These are phyloP conservation scores for Cyberlindnera nakhonratchasimensis DNA, from an alignment of 805 yeast genomes.

Conservation along the genomic window DNA sequence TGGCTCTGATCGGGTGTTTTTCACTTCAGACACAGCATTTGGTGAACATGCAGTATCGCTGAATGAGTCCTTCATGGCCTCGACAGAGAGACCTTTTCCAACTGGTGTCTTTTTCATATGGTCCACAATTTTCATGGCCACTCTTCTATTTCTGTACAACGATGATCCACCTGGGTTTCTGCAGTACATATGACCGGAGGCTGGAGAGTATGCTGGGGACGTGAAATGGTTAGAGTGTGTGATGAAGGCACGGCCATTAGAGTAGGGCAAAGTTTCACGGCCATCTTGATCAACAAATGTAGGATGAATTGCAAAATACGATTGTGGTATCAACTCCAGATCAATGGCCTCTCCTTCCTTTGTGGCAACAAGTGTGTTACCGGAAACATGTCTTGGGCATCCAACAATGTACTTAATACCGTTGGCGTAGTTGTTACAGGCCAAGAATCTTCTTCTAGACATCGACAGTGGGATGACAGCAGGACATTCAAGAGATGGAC, in stretches of 20 bases:
- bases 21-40: constrained; percentile 14
- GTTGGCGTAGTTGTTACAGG: constrained; percentile 15
- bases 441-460: constrained; percentile 17
- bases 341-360: constrained; percentile 17
- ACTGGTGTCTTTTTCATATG: constrained; percentile 8
- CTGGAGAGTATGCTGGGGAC: constrained; percentile 14
- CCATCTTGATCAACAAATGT: constrained; percentile 15
- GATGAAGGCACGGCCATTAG: constrained; percentile 16
- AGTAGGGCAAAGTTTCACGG: constrained; percentile 11
- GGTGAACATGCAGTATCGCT: constrained; percentile 14
- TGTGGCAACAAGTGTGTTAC: constrained; percentile 14
- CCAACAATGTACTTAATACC: constrained; percentile 17
- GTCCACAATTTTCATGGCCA: constrained; percentile 13
- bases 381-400: constrained; percentile 17
- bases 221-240: constrained; percentile 15
- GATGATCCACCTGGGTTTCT: constrained; percentile 21
- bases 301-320: constrained; percentile 14
- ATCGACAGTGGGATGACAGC: constrained; percentile 15
- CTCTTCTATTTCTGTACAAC: constrained; percentile 17
- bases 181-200: constrained; percentile 13
- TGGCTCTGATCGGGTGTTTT: constrained; percentile 18
- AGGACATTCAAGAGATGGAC: constrained; percentile 6
- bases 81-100: constrained; percentile 13
- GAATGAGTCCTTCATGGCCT: constrained; percentile 8
- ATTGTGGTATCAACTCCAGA: constrained; percentile 15